Percentiles rank a stretch among this genome's conserved stretches.
These are phyloP conservation scores for Paramecium bursaria DNA, from an alignment of 73 alveolate genomes.

Conservation along the genomic window DNA sequence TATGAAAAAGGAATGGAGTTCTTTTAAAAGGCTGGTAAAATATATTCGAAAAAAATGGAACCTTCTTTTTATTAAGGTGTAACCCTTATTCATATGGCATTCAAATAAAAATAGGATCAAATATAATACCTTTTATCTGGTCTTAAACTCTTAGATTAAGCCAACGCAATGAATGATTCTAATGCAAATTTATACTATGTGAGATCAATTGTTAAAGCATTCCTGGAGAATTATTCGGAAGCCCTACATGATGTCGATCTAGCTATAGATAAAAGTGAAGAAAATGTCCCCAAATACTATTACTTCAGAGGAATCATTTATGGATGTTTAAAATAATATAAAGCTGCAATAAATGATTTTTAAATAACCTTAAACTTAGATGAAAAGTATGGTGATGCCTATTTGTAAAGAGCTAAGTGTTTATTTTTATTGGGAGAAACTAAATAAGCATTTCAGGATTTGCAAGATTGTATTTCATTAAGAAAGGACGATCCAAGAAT, in stretches of 20 bases:
- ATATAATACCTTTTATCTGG: conserved; percentile 22
- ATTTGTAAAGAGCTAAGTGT: conserved; percentile 71
- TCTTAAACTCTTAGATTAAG: conserved; percentile 57
- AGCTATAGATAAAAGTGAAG: conserved; percentile 75
- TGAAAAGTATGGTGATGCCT: conserved; percentile 72
- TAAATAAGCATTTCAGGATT: conserved; percentile 64
- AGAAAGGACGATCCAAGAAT: conserved; percentile 68
- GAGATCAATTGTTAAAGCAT: conserved; percentile 66
- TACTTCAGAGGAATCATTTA: conserved; percentile 69
- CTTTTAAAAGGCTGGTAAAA: conserved; percentile 65
- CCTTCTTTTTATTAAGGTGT: conserved; percentile 71
- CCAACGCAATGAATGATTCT: conserved; percentile 59
- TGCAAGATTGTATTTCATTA: conserved; percentile 32
- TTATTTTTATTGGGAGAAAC: conserved; percentile 61
- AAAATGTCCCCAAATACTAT: conserved; percentile 63
- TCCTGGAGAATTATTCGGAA: conserved; percentile 56
- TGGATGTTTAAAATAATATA: conserved; percentile 45
- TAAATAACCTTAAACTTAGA: conserved; percentile 55
- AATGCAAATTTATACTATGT: conserved; percentile 69
- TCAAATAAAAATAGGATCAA: conserved; percentile 18
- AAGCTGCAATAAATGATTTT: conserved; percentile 68
- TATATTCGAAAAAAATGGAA: conserved; percentile 69
- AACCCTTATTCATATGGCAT: conserved; percentile 60
- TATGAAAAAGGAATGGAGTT: conserved; percentile 58
- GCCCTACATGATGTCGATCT: conserved; percentile 63